phyloP scores from a whole-genome alignment of 169 alveolate species.

The Fabrea salina region DNA sequence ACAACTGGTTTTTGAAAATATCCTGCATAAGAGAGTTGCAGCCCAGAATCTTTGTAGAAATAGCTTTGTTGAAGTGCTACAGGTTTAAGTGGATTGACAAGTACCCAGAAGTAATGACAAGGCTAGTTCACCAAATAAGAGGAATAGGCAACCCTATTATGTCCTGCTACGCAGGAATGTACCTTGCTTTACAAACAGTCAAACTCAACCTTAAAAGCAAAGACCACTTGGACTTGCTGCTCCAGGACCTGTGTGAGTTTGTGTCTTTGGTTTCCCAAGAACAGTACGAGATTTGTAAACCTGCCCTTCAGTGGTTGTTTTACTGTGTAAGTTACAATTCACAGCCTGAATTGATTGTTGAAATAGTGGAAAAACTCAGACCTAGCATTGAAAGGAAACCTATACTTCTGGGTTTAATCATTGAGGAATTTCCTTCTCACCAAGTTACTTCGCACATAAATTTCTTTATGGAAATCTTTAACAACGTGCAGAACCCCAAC shows the following conservation, averaged over 20 bases:
- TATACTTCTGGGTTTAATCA: conserved; percentile 35
- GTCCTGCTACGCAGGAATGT: conserved; percentile 72
- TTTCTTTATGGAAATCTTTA: conserved; percentile 31
- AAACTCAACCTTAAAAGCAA: conserved; percentile 51
- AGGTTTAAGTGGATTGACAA: conserved; percentile 41
- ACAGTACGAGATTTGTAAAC: conserved; percentile 65
- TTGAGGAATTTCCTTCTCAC: conserved; percentile 53
- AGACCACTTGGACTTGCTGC: conserved; percentile 52
- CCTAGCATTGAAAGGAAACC: conserved; percentile 38
- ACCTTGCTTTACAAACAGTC: conserved; percentile 63
- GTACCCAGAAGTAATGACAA: conserved; percentile 63
- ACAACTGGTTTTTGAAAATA: conserved; percentile 74
- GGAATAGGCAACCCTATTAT: conserved; percentile 59
- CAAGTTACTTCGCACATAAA: conserved; percentile 34
- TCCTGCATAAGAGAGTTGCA: conserved; percentile 77
- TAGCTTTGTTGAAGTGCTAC: conserved; percentile 46
- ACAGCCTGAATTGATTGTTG: conserved; percentile 31
- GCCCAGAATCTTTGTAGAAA: conserved; percentile 62
- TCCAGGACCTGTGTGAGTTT: conserved; percentile 55
- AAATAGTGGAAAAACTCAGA: conserved; percentile 15
- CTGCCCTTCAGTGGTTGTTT: conserved; percentile 77
- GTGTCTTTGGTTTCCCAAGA: conserved; percentile 46
- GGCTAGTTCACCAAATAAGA: neutral
- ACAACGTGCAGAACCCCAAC: neutral
- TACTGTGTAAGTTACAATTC: conserved; percentile 67